Percentiles rank a stretch among this genome's conserved stretches.
phyloP scores from a whole-genome alignment of 345 rosid species.

The Salix brachista region DNA sequence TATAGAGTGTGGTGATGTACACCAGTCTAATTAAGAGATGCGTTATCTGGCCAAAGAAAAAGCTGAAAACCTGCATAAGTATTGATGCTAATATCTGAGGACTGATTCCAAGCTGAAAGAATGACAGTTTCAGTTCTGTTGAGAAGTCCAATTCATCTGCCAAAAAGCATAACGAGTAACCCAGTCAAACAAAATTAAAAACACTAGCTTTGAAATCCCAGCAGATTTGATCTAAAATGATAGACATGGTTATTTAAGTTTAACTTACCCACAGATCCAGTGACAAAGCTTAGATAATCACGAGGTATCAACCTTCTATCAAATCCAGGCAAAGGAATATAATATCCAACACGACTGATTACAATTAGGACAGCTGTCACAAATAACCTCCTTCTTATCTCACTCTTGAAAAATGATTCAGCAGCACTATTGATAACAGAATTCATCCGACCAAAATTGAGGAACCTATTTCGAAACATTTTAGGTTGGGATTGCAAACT shows the following conservation, averaged over 20 bases:
- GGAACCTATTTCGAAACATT: constrained; percentile 68
- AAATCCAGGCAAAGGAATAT: constrained; percentile 87
- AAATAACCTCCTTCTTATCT: constrained; percentile 79
- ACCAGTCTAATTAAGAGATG: background rate
- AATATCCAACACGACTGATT: constrained; percentile 82
- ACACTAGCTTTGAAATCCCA: background rate
- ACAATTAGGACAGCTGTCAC: constrained; percentile 66
- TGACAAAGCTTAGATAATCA: constrained; percentile 85
- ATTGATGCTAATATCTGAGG: constrained; percentile 88
- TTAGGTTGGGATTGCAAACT: constrained; percentile 32
- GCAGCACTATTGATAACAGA: constrained; percentile 71
- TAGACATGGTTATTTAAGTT: background rate
- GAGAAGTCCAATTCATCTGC: constrained; percentile 80
- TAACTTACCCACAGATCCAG: constrained; percentile 82
- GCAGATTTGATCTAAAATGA: background rate
- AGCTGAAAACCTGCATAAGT: constrained; percentile 68
- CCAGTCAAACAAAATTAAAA: background rate
- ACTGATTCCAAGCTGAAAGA: constrained; percentile 96
- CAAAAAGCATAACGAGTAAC: constrained; percentile 14
- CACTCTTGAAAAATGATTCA: constrained; percentile 85
- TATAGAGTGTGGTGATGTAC: background rate
- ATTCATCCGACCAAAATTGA: constrained; percentile 60
- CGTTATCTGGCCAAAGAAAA: constrained; percentile 2
- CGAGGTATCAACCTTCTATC: constrained; percentile 79
- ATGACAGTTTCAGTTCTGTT: constrained; percentile 75